Base-by-base conservation (phyloP, 345 rosid genomes). In the Eucalyptus grandis region DNA sequence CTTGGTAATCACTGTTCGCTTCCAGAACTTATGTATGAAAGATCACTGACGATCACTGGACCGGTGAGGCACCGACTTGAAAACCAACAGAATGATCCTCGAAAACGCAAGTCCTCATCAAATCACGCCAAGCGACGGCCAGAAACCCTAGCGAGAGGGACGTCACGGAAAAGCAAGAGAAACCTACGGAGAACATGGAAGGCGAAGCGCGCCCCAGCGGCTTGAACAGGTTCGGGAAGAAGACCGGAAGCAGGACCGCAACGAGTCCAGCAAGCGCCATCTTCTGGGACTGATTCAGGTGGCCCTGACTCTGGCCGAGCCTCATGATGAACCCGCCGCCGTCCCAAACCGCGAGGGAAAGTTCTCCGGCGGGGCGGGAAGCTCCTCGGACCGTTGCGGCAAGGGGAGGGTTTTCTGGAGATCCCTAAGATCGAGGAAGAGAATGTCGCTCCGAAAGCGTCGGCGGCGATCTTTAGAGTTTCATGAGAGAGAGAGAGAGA, bases 201-300 rank as follows among this genome's bases (percentile, higher is more conserved):
- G 99, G 97, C 62, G 89, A 97, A 87, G 99, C 92, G 81, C 96
- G 94, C 89, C 95, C 92, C 87, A 97, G 91, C 26, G 99, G 99
- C 49, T 86, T 34, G 91, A 95, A 98, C 87, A 96, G 94, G 90
- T 90, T 88, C 16, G 99, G 97, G 49, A 88, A 88, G 88, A 94
- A 90, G 87, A 94, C 87, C 15, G 99, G 99, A 49, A 96, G 69
- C 86, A 97, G 93, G 90, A 96, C 60, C 13, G 92, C 85, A 89
- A 94, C 88, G 53, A 93, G 93, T 3, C 93, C 96, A 26, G 91
- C 93, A 77, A 95, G 89, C 37, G 96, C 95, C 91, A 65, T 91
- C 86, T 89, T 89, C 90, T 91, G 97, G 50, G 94, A 89, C 67
- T 91, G 95, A 88, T 89, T 86, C 90, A 81, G 90, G 85, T 43